Evolutionary conservation across 2,329 filamentous ascomycete genomes (phyloP), one percentile per base, ranked within the genome.

Genomic region (Penicillium sclerotiorum): DNA sequence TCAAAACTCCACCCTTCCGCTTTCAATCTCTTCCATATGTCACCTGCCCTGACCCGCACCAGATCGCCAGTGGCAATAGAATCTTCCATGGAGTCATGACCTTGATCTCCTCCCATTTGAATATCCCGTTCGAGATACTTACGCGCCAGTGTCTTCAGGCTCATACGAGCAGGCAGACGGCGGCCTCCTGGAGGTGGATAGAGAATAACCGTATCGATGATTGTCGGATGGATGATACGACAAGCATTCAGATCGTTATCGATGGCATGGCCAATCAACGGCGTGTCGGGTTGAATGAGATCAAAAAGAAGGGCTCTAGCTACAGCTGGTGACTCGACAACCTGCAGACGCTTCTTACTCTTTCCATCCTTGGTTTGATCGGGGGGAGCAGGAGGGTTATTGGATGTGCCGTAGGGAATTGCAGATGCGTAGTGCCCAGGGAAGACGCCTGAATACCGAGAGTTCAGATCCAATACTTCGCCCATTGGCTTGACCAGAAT

Each of bases 51-150:
- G 42, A 84, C 78, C 39, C 88, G 77, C 0, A 95, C 89, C 44
- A 99, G 71, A 52, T 97, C 91, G 0, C 93, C 94, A 0, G 95
- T 93, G 0, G 92, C 89, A 39, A 87, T 81, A 0, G 94, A 90
- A 66, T 99, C 94, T 69, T 99, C 94, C 21, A 87, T 87, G 21
- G 90, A 95, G 73, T 99, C 94, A 69, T 99, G 94, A 0, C 94
- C 94, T 17, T 71, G 60, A 15, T 72, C 56, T 51, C 75, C 73
- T 36, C 86, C 87, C 28, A 84, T 83, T 70, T 99, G 94, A 30
- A 99, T 96, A 45, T 86, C 82, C 21, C 86, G 80, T 49, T 85
- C 80, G 6, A 99, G 80, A 52, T 88, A 77, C n/a, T 73, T 77
- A 40, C 84, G 80, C 66, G 87, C 86, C 0, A 99, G 81, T 51